Base-by-base conservation (phyloP, 768 basidiomycete genomes). In the Xerocomellus amylosporus region DNA sequence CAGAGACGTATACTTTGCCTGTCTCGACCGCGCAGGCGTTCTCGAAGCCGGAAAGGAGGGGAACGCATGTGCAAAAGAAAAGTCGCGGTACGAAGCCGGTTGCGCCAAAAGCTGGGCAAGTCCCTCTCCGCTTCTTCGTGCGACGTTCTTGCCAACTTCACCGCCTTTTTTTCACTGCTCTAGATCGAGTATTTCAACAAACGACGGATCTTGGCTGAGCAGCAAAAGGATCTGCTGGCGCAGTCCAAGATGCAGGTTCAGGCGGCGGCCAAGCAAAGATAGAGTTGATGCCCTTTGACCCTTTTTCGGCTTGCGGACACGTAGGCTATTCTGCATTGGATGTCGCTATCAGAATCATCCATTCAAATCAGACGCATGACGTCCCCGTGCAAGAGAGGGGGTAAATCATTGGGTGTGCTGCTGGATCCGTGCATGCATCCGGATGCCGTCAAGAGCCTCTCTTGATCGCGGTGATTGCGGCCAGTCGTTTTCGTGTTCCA, bases 151-250 rank as follows among this genome's bases (percentile, higher is more conserved):
- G 48, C 37, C n/a, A n/a, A 51, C 30, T 30, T 30, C 46, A 31
- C 26, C 8, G 15, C 33, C 43, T 48, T 28, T 20, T 49, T 53
- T 22, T 28, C 24, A 12, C 38, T 10, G 10, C 39, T 57, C 33
- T 61, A 98, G 95, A 87, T 98, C 63, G 90, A 90, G 26, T 96
- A 98, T 70, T 97, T 98, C 66, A 96, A 97, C 75, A 89, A 92
- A 68, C 84, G 93, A 34, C 79, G 94, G 49, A 81, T 91, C 34
- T 80, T 94, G 48, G 88, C 84, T 9, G 89, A 88, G 56, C 83
- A 85, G 53, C 90, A 92, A 71, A 89, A 86, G 64, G 83, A 84
- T 38, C 74, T 86, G 49, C 78, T 90, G 30, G 80, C 80, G 6
- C 76, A 76, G 54, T 73, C 72, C 22, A 70, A 71, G 42, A 64